A percentile compares a stretch with the other conserved stretches of the same genome.
Evolutionary conservation across 768 basidiomycete genomes (phyloP).

Genomic region (Xanthoconium purpureum): DNA sequence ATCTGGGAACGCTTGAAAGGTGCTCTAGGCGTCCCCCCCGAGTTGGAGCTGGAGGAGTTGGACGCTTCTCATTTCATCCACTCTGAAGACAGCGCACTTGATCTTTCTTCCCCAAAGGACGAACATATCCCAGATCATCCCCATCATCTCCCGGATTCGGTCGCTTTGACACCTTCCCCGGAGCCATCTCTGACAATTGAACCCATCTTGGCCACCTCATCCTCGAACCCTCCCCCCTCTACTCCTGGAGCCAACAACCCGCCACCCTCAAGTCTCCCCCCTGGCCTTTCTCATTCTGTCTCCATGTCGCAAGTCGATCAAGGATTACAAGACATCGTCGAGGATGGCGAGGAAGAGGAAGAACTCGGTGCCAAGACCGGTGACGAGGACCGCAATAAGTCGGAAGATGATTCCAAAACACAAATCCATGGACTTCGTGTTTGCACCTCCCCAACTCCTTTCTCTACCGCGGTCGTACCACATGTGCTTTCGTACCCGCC

Average conservation of each 20-base stretch:
- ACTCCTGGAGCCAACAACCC: slow-evolving; percentile 29
- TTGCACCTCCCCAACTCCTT: slow-evolving; percentile 41
- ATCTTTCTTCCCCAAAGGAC: not conserved
- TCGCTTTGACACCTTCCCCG: slow-evolving; percentile 14
- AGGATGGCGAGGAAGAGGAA: slow-evolving; percentile 50
- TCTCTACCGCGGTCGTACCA: slow-evolving; percentile 24
- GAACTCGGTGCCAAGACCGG: slow-evolving; percentile 17
- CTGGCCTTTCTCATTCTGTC: slow-evolving; percentile 30
- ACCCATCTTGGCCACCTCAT: slow-evolving; percentile 44
- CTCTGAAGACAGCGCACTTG: not conserved
- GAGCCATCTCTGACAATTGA: slow-evolving; percentile 41
- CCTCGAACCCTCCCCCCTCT: slow-evolving; percentile 19
- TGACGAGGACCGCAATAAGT: slow-evolving; percentile 18
- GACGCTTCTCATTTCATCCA: not conserved
- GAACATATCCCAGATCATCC: not conserved
- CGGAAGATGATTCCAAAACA: slow-evolving; percentile 19
- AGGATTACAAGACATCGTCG: slow-evolving; percentile 54
- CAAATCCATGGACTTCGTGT: slow-evolving; percentile 61
- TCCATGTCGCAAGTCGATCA: slow-evolving; percentile 27
- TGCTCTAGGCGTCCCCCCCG: slow-evolving; percentile 83
- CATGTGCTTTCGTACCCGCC: slow-evolving; percentile 25
- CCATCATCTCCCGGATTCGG: not conserved
- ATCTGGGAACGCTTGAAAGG: slow-evolving; percentile 91
- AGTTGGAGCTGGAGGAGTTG: slow-evolving; percentile 64
- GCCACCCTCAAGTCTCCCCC: slow-evolving; percentile 38